Base-by-base conservation (phyloP, 768 basidiomycete species). In the Termitomyces bulborhizus region DNA sequence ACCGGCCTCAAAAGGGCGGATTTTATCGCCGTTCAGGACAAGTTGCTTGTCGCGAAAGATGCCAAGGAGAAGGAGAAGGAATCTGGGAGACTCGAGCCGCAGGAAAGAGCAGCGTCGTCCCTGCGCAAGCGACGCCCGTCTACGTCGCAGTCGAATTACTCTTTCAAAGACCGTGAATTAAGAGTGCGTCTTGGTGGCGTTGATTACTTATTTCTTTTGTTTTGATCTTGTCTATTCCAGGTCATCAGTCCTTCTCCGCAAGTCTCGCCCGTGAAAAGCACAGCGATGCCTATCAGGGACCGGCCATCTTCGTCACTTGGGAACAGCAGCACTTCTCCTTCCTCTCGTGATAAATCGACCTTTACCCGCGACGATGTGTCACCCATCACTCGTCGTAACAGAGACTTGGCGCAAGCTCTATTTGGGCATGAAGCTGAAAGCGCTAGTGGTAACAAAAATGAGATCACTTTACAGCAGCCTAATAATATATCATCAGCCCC, bases 121-220 rank as follows among this genome's bases (percentile, higher is more conserved):
- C 53, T 89, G 60, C 77, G 89, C 54, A 81, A 83, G 58, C 79
- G 90, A 48, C 77, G 89, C 39, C 88, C 88, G 11, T 91, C 89
- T 1, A 89, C 86, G 13, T 89, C 90, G n/a, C 88, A 90, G 68
- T 88, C 88, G 11, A 86, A 82, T 62, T 86, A 89, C 63, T 85
- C 84, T 0, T 70, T 69, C 44, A 77, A 73, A 52, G 80, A 78
- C n/a, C 75, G 79, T 41, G 83, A 76, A 50, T 66, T 69, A 62
- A 55, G 58, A 59, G 66, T 71, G 51, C 39, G 62, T 62, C 48
- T 46, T 46, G 34, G 39, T 56, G 27, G 51, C 51, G 37, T 48
- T 56, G 49, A 29, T 21, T 1, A 31, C 3, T n/a, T 2, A 4
- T 11, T 15, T 37, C 66, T 53, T 56, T 26, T 57, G 50, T 58